A percentile compares a stretch with the other conserved stretches of the same genome.
These are phyloP conservation scores for Cyberlindnera japonica DNA, from an alignment of 805 yeast genomes.

Conservation along the genomic window DNA sequence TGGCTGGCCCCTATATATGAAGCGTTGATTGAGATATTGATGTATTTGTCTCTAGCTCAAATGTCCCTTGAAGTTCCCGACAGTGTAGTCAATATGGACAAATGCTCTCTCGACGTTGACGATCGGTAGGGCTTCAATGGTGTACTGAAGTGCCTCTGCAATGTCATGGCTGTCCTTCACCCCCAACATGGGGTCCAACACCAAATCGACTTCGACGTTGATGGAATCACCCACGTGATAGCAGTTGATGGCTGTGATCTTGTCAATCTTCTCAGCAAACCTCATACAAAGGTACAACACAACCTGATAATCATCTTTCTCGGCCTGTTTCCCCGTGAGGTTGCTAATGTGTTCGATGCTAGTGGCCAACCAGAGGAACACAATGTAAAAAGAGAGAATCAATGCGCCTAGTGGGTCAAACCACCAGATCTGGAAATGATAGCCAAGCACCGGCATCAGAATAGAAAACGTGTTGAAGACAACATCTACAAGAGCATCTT, in stretches of 20 bases:
- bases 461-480: constrained; percentile 70
- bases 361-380: constrained; percentile 57
- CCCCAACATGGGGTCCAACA: constrained; percentile 46
- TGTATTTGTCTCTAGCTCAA: too few relatives aligned
- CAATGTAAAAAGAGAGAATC: constrained; percentile 55
- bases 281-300: constrained; percentile 64
- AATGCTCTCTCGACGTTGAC: constrained; percentile 77
- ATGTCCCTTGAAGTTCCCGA: constrained; percentile 38
- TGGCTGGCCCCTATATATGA: too few relatives aligned
- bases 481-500: constrained; percentile 77
- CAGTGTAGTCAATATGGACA: constrained; percentile 68
- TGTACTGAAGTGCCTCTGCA: constrained; percentile 78
- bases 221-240: constrained; percentile 78
- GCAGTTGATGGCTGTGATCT: constrained; percentile 62
- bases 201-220: constrained; percentile 73
- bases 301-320: constrained; percentile 57
- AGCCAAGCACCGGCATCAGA: constrained; percentile 63
- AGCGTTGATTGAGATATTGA: too few relatives aligned
- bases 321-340: constrained; percentile 71
- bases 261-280: constrained; percentile 63
- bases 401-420: constrained; percentile 74
- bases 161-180: constrained; percentile 73
- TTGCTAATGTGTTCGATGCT: constrained; percentile 73
- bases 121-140: constrained; percentile 70
- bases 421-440: constrained; percentile 57